Conservation (phyloP, 2,329 filamentous ascomycete species). For the Endothia cerciana region DNA sequence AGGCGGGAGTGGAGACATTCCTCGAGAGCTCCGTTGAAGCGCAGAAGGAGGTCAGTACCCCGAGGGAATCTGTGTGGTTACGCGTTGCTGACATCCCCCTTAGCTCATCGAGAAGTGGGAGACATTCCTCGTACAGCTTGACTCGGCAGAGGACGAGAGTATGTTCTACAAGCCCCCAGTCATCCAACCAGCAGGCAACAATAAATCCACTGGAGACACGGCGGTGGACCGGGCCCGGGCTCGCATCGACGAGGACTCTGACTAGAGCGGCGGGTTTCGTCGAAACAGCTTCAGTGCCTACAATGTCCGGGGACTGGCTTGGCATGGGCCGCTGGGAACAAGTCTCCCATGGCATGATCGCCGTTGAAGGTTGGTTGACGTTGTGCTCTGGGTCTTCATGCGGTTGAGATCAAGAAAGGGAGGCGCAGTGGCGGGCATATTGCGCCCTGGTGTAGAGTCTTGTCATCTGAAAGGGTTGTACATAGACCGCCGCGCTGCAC, state of each 20-base stretch:
- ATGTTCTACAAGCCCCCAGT: conserved; percentile 68
- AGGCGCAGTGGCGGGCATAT: neutral
- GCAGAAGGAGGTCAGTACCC: conserved; percentile 84
- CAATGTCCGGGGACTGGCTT: conserved; percentile 23
- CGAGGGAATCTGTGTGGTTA: conserved; percentile 2
- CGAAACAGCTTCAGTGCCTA: conserved; percentile 36
- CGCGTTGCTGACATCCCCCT: conserved; percentile 30
- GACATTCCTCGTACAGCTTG: conserved; percentile 94
- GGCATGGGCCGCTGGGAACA: conserved; percentile 26
- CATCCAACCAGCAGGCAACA: conserved; percentile 46
- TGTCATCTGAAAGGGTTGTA: conserved; percentile 24
- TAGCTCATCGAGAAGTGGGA: conserved; percentile 89
- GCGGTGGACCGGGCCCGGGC: conserved; percentile 63
- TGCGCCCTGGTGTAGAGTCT: conserved; percentile 17
- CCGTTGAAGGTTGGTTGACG: conserved; percentile 1
- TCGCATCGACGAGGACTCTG: conserved; percentile 63
- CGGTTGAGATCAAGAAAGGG: neutral
- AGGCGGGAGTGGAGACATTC: conserved; percentile 96
- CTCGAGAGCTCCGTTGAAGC: conserved; percentile 95
- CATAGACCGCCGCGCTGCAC: conserved; percentile 36
- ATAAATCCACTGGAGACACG: conserved; percentile 59
- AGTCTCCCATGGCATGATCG: conserved; percentile 36
- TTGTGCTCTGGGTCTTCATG: neutral
- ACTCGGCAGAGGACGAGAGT: conserved; percentile 85
- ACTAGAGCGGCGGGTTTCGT: conserved; percentile 44